Evolutionary conservation across 352 stramenopile species (phyloP).

Genomic region (Globisporangium ultimum): DNA sequence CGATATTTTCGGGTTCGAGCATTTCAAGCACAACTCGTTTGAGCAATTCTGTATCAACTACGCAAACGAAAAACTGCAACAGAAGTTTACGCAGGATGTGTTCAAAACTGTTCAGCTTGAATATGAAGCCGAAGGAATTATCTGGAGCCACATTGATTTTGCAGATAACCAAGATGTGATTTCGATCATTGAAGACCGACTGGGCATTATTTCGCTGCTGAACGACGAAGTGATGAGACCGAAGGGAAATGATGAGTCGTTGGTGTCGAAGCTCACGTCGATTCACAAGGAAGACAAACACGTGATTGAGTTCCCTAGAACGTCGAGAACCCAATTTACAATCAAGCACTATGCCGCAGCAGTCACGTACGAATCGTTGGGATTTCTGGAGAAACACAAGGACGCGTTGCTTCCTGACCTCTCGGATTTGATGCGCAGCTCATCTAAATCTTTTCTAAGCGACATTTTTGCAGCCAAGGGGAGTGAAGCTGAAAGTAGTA

Average conservation of each 20-base stretch:
- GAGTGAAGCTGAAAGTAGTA: not conserved
- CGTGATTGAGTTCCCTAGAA: slow-evolving; percentile 78
- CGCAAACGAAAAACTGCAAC: slow-evolving; percentile 91
- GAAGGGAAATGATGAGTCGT: slow-evolving; percentile 81
- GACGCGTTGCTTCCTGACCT: slow-evolving; percentile 93
- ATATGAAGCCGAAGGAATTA: slow-evolving; percentile 89
- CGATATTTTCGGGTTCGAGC: slow-evolving; percentile 95
- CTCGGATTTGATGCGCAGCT: slow-evolving; percentile 76
- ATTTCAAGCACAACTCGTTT: slow-evolving; percentile 93
- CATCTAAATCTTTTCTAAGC: slow-evolving; percentile 56
- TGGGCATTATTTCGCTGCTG: slow-evolving; percentile 87
- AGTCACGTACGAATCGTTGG: slow-evolving; percentile 90
- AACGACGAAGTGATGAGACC: slow-evolving; percentile 88
- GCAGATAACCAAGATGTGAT: slow-evolving; percentile 89
- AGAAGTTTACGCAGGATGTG: slow-evolving; percentile 90
- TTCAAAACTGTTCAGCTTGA: slow-evolving; percentile 89
- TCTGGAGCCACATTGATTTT: slow-evolving; percentile 93
- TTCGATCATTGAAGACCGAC: slow-evolving; percentile 81
- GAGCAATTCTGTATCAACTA: slow-evolving; percentile 95
- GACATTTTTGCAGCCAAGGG: slow-evolving; percentile 48
- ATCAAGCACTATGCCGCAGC: slow-evolving; percentile 93
- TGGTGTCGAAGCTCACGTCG: slow-evolving; percentile 74
- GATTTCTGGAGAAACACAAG: slow-evolving; percentile 96
- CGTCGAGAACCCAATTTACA: slow-evolving; percentile 83
- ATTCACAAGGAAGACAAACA: slow-evolving; percentile 77